Conservation (phyloP, 2,329 filamentous ascomycete species). For the Aspergillus sp. region DNA sequence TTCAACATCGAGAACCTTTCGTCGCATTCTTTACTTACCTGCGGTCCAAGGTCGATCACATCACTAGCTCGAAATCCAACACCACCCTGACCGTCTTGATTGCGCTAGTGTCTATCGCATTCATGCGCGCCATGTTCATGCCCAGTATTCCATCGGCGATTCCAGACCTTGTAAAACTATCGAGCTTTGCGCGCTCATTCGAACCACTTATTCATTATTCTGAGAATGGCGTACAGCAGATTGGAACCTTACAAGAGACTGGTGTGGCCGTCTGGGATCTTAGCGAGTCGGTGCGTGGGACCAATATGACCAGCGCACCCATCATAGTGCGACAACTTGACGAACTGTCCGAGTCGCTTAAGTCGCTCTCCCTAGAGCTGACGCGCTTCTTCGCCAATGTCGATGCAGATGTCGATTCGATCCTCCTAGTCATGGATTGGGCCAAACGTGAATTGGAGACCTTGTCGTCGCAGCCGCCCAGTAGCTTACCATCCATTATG, state of each 20-base stretch:
- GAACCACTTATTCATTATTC: conserved; percentile 95
- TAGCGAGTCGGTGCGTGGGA: conserved; percentile 81
- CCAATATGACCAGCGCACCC: conserved; percentile 86
- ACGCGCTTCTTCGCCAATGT: conserved; percentile 92
- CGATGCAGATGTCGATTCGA: conserved; percentile 88
- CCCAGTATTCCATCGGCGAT: conserved; percentile 67
- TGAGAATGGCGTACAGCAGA: conserved; percentile 81
- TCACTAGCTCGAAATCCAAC: conserved; percentile 70
- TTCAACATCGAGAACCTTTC: conserved; percentile 83
- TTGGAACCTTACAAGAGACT: conserved; percentile 84
- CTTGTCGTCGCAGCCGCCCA: conserved; percentile 61
- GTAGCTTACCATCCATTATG: conserved; percentile 64
- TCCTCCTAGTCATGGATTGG: conserved; percentile 96
- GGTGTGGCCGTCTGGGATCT: conserved; percentile 94
- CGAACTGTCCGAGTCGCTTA: conserved; percentile 80
- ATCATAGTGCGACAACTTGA: conserved; percentile 85
- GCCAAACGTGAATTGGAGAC: conserved; percentile 78
- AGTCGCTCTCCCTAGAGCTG: conserved; percentile 78
- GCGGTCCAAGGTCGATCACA: conserved; percentile 57
- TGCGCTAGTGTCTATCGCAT: conserved; percentile 63
- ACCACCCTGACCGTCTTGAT: conserved; percentile 63
- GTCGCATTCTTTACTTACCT: conserved; percentile 69
- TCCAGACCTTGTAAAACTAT: conserved; percentile 87
- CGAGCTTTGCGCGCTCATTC: conserved; percentile 83
- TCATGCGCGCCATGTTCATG: conserved; percentile 66